A percentile compares a stretch with the other conserved stretches of the same genome.
Conservation (phyloP, 768 basidiomycete species). For the Mycena epipterygia region DNA sequence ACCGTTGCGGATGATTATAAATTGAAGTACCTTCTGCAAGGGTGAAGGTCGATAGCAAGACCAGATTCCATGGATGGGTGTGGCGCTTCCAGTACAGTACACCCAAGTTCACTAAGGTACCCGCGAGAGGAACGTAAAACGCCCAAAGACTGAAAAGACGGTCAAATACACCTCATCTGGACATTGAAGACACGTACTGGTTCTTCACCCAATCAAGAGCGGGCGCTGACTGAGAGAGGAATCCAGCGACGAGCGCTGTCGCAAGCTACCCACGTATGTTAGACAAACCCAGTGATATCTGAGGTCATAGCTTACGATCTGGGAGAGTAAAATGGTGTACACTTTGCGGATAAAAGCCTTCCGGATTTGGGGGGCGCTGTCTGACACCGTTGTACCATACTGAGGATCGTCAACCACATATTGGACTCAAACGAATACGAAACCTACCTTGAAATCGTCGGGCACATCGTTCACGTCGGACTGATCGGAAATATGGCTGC, state of each 20-base stretch:
- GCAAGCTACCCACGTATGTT: conserved; percentile 57
- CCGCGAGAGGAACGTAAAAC: conserved; percentile 83
- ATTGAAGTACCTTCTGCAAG: too few species aligned
- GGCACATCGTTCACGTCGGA: conserved; percentile 80
- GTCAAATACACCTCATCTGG: neutral
- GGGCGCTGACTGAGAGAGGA: conserved; percentile 72
- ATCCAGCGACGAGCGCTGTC: conserved; percentile 81
- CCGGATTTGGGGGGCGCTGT: conserved; percentile 83
- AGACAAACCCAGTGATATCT: neutral
- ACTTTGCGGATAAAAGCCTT: conserved; percentile 92
- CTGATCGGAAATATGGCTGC: conserved; percentile 70
- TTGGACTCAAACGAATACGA: neutral
- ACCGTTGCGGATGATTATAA: too few species aligned
- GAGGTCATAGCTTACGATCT: conserved; percentile 67
- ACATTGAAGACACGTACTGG: conserved; percentile 62
- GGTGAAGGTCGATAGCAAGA: conserved; percentile 91
- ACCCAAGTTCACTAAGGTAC: conserved; percentile 82
- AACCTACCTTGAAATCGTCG: conserved; percentile 91
- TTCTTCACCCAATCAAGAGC: conserved; percentile 78
- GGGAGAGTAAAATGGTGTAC: conserved; percentile 85
- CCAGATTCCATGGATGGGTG: conserved; percentile 89
- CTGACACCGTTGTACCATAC: conserved; percentile 87
- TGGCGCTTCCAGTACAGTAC: conserved; percentile 94
- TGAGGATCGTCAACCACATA: conserved; percentile 39
- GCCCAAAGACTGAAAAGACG: conserved; percentile 72